Percentiles rank a stretch among this genome's conserved stretches.
Conservation (phyloP, 2,329 filamentous ascomycete species). For the Tolypocladium paradoxum region DNA sequence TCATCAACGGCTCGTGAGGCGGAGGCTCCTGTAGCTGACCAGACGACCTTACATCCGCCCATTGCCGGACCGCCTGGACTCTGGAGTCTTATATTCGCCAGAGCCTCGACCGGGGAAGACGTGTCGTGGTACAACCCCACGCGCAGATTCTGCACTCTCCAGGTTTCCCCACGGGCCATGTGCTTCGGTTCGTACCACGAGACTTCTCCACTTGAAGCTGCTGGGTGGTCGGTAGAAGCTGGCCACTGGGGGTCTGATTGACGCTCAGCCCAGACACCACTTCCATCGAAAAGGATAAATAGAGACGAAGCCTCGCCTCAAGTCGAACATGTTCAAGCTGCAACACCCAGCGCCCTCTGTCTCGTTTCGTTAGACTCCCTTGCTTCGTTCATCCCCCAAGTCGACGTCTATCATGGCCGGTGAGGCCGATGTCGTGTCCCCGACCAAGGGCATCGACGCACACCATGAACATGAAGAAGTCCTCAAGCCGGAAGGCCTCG, state of each 20-base stretch:
- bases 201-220: not conserved
- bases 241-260: not conserved
- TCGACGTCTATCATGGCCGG: conserved; percentile 12
- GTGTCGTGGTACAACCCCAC: not conserved
- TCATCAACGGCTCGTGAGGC: not conserved
- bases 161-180: conserved; percentile 1
- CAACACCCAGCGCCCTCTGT: not conserved
- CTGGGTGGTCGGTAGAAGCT: not conserved
- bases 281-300: not conserved
- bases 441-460: conserved; percentile 11
- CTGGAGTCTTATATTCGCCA: not conserved
- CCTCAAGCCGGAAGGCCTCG: conserved; percentile 12
- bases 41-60: not conserved
- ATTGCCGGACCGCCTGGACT: not conserved
- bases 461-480: conserved; percentile 17
- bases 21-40: conserved; percentile 1
- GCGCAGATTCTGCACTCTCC: not conserved
- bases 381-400: not conserved
- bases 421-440: conserved; percentile 1
- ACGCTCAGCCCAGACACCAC: not conserved
- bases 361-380: not conserved
- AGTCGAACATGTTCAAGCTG: not conserved
- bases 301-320: not conserved
- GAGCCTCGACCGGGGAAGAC: not conserved
- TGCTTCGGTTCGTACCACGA: not conserved